Evolutionary conservation across 345 rosid species (phyloP).

Genomic region (Melaleuca quinquenervia): DNA sequence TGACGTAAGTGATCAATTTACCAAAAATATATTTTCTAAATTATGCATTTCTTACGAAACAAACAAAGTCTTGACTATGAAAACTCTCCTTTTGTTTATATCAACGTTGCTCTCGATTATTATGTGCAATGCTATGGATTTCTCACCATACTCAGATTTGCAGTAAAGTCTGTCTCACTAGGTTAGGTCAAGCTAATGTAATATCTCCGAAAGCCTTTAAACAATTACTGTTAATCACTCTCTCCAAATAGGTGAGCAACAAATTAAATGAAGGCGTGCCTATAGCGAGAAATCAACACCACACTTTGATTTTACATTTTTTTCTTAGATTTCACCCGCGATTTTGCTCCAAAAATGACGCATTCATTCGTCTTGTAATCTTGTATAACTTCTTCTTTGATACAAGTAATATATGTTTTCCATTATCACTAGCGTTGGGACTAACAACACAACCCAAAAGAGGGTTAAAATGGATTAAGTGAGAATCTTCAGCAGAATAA

Average conservation of each 20-base stretch:
- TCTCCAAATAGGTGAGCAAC: neutral
- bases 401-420: neutral
- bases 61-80: neutral
- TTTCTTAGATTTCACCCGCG: neutral
- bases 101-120: neutral
- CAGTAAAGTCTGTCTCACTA: neutral
- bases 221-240: neutral
- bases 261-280: neutral
- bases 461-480: too few relatives aligned
- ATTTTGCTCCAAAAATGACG: neutral
- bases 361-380: neutral
- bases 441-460: too few relatives aligned
- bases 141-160: neutral
- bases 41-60: neutral
- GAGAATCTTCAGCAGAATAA: too few relatives aligned
- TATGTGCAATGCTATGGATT: neutral
- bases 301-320: neutral
- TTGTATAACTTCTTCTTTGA: neutral
- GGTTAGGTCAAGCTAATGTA: neutral
- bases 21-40: fast-evolving
- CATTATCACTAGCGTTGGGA: too few relatives aligned
- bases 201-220: neutral
- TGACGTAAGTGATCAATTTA: fast-evolving
- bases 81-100: neutral
- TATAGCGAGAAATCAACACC: too few relatives aligned